Evolutionary conservation across 805 yeast genomes (phyloP), one percentile per base, ranked within the genome.

Genomic region (Metschnikowia henanensis): DNA sequence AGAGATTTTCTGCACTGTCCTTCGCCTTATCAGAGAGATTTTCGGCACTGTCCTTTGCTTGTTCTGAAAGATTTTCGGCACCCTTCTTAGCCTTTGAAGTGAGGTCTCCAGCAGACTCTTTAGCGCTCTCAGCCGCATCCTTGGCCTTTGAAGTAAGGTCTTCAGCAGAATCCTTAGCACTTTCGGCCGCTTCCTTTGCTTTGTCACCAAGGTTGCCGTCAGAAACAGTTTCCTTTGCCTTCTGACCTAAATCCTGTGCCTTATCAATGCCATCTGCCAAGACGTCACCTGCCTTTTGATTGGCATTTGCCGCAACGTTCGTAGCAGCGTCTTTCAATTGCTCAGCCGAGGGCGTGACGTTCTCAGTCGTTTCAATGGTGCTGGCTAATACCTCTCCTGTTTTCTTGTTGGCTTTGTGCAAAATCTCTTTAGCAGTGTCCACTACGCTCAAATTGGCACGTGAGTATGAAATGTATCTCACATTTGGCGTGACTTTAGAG

Each of bases 311-410:
- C 2, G 52, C 52, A 12, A 56, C 62, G 19, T 45, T 45, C 10
- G 45, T 25, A 9, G 54, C 52, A 3, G 66, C 65, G 7, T 64
- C 56, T 34, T 44, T 42, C 4, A 55, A 51, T 22, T 46, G 47
- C 3, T 51, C 58, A 6, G 48, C 45, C 58, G 51, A 43, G 1
- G 59, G 59, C 13, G 57, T 46, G 25, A 38, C 51, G 15, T 51
- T 35, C 37, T 59, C 72, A 17, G 72, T 70, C 32, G 59, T 64
- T 29, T 70, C 72, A 44, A 71, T 56, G 2, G 73, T 70, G 17
- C 59, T 61, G n/a, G 75, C 75, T 15, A 67, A 59, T 7, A 61
- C 63, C 46, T 70, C 61, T 7, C 75, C 76, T n/a, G 69, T 65
- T 53, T 66, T 70, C 45, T 62, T 61, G 51, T 62, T 61, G 30